Conservation (phyloP, 2,329 filamentous ascomycete genomes). For the Hypoxylon sp. region DNA sequence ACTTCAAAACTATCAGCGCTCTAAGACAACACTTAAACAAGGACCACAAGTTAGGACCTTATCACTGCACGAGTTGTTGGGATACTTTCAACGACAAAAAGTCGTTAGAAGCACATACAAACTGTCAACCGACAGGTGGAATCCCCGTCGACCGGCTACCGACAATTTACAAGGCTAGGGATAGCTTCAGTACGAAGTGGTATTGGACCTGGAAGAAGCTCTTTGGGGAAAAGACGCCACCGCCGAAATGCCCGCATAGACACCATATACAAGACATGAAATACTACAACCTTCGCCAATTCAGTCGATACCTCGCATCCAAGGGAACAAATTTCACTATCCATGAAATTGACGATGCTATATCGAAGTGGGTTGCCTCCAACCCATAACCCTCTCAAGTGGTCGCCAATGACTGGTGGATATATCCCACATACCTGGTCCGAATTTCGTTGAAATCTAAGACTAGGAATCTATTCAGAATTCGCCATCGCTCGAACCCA, state of each 20-base stretch:
- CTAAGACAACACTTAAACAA: constrained; percentile 32
- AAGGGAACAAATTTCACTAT: constrained; percentile 5
- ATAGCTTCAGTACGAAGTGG: constrained; percentile 23
- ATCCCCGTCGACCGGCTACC: constrained; percentile 18
- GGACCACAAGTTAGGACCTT: constrained; percentile 18
- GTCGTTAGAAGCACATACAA: constrained; percentile 3
- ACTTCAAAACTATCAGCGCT: constrained; percentile 27
- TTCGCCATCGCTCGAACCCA: background rate
- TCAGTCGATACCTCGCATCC: background rate
- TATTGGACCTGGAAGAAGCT: constrained; percentile 28
- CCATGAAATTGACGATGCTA: background rate
- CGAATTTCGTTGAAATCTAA: background rate
- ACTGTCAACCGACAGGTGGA: constrained; percentile 26
- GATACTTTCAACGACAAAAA: constrained; percentile 11
- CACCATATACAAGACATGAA: constrained; percentile 29
- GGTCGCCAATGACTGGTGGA: background rate
- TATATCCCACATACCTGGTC: background rate
- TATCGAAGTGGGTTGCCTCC: constrained; percentile 4
- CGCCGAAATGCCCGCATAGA: constrained; percentile 28
- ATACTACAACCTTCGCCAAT: constrained; percentile 6
- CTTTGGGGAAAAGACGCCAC: constrained; percentile 12
- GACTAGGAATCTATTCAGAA: background rate
- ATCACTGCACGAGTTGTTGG: constrained; percentile 30
- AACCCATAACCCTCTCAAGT: background rate
- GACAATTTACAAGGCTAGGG: constrained; percentile 17